phyloP scores from a whole-genome alignment of 2,329 filamentous ascomycete genomes.

The Bipolaris cookei region DNA sequence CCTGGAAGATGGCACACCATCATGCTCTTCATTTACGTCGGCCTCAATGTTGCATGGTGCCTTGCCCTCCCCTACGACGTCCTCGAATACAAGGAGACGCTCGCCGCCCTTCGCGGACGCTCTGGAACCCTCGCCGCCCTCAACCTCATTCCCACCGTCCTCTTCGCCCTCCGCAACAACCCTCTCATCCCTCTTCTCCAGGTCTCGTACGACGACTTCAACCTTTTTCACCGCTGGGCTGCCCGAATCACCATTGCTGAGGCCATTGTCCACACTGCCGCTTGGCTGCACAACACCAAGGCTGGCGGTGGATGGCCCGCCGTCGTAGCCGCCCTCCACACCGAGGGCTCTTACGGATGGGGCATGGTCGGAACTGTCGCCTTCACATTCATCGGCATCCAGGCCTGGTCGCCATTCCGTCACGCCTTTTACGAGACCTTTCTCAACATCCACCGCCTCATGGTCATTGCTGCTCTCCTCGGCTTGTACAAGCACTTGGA shows the following conservation, averaged over 20 bases:
- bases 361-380: constrained; percentile 66
- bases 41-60: constrained; percentile 79
- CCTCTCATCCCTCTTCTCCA: constrained; percentile 80
- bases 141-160: constrained; percentile 90
- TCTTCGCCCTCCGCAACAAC: constrained; percentile 92
- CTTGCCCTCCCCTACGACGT: constrained; percentile 67
- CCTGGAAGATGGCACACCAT: constrained; percentile 79
- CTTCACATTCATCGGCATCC: constrained; percentile 70
- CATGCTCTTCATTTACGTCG: constrained; percentile 71
- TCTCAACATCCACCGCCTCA: constrained; percentile 80
- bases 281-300: constrained; percentile 73
- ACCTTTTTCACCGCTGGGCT: constrained; percentile 84
- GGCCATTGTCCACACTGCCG: constrained; percentile 70
- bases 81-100: constrained; percentile 60
- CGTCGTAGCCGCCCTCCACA: constrained; percentile 60
- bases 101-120: constrained; percentile 84
- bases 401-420: constrained; percentile 78
- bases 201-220: constrained; percentile 96
- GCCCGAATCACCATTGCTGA: constrained; percentile 76
- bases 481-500: constrained; percentile 81
- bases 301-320: constrained; percentile 67
- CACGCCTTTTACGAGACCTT: constrained; percentile 99
- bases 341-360: constrained; percentile 68
- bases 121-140: constrained; percentile 82
- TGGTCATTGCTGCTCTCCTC: constrained; percentile 71